A percentile compares a stretch with the other conserved stretches of the same genome.
Conservation (phyloP, 495 filamentous ascomycete genomes). For the Trichoderma parareesei region DNA sequence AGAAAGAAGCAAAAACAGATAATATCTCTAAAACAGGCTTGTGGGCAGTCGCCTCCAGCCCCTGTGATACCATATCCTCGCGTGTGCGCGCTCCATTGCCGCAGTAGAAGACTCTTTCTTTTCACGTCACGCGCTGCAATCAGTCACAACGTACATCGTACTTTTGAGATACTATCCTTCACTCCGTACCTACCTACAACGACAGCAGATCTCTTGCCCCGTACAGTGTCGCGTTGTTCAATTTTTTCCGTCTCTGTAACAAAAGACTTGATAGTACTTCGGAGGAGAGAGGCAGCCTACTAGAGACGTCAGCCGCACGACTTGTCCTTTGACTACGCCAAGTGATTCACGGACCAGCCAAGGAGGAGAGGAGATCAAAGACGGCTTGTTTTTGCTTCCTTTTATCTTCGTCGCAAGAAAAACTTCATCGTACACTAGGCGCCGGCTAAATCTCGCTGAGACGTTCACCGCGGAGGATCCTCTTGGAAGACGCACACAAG, state of each 20-base stretch:
- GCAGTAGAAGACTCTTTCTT: conserved; percentile 7
- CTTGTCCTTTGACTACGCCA: neutral
- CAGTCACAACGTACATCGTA: conserved; percentile 2
- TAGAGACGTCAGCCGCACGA: conserved; percentile 2
- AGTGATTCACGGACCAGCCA: conserved; percentile 7
- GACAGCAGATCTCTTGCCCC: neutral
- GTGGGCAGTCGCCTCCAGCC: conserved; percentile 2
- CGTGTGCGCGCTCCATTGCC: conserved; percentile 4
- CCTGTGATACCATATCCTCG: neutral
- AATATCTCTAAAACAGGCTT: neutral
- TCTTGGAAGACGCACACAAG: neutral
- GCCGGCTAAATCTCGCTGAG: neutral
- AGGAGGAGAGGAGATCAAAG: neutral
- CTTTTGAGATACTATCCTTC: neutral
- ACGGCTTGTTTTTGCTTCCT: conserved; percentile 1
- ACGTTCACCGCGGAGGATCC: neutral
- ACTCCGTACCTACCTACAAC: neutral
- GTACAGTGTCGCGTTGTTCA: conserved; percentile 6
- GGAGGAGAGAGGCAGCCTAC: conserved; percentile 6
- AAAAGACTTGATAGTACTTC: neutral
- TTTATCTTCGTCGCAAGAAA: neutral
- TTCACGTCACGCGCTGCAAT: neutral
- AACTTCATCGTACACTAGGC: neutral
- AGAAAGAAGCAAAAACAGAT: neutral
- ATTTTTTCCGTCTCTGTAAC: neutral